phyloP scores from a whole-genome alignment of 176 grass and related monocot species.

The Eremochloa ophiuroides region DNA sequence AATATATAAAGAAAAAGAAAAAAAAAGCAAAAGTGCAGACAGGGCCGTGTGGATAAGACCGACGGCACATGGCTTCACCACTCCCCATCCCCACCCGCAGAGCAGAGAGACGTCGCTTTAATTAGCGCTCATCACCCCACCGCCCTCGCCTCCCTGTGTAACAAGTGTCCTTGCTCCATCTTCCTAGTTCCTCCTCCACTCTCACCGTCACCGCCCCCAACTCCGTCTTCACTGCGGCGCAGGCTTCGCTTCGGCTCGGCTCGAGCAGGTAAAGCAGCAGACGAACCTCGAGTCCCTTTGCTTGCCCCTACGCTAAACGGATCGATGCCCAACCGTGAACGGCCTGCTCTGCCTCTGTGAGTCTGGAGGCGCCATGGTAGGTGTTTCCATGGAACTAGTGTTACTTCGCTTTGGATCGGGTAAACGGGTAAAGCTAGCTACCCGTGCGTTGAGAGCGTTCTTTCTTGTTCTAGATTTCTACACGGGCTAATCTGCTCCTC shows the following conservation, averaged over 20 bases:
- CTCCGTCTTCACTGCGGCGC: neutral
- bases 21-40: slow-evolving; percentile 12
- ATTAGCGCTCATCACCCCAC: slow-evolving; percentile 3
- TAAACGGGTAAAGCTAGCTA: neutral
- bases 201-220: neutral
- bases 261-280: slow-evolving; percentile 30
- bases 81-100: neutral
- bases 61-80: slow-evolving; percentile 25
- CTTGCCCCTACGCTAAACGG: neutral
- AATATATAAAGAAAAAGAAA: neutral
- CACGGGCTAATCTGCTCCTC: neutral
- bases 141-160: slow-evolving; percentile 1
- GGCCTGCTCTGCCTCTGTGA: neutral
- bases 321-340: neutral
- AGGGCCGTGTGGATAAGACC: slow-evolving; percentile 37
- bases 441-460: neutral
- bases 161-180: slow-evolving; percentile 21
- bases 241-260: neutral
- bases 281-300: neutral
- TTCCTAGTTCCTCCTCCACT: neutral
- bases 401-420: neutral
- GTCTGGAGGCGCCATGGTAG: neutral
- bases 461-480: neutral
- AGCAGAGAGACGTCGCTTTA: slow-evolving; percentile 26
- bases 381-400: neutral